phyloP scores from a whole-genome alignment of 208 protist species.

The Trypanosoma melophagium region DNA sequence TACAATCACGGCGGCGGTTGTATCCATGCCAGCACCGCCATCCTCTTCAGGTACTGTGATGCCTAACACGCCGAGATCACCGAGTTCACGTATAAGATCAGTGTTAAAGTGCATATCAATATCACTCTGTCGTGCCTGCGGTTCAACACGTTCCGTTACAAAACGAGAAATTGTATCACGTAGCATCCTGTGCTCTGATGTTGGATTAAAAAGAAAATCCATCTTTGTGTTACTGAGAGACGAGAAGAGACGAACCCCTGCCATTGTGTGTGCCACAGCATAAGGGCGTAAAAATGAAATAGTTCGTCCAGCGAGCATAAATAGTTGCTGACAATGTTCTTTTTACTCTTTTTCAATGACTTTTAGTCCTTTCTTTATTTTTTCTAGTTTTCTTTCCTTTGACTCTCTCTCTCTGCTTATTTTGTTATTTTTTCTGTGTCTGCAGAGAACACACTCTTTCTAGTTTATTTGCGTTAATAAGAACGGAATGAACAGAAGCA shows the following conservation, averaged over 20 bases:
- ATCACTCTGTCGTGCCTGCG: conserved; percentile 53
- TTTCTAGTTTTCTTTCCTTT: not conserved
- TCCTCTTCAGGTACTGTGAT: conserved; percentile 92
- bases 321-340: not conserved
- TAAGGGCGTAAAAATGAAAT: not conserved
- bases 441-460: no score
- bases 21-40: conserved; percentile 89
- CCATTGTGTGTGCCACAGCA: not conserved
- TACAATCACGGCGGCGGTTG: conserved; percentile 69
- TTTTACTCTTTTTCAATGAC: not conserved
- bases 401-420: not conserved
- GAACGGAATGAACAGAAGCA: no score
- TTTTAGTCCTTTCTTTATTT: not conserved
- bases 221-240: conserved; percentile 11
- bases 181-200: conserved; percentile 56
- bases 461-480: no score
- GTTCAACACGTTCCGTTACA: conserved; percentile 53
- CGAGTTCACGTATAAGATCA: conserved; percentile 92
- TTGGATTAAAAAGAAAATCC: conserved; percentile 66
- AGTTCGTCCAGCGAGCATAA: conserved; percentile 2
- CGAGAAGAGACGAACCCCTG: conserved; percentile 10
- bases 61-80: conserved; percentile 94
- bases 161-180: conserved; percentile 67
- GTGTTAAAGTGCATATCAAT: conserved; percentile 66
- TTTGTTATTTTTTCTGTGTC: not conserved